Evolutionary conservation across 305 asterid genomes (phyloP).

Genomic region (Fraxinus paxiana): DNA sequence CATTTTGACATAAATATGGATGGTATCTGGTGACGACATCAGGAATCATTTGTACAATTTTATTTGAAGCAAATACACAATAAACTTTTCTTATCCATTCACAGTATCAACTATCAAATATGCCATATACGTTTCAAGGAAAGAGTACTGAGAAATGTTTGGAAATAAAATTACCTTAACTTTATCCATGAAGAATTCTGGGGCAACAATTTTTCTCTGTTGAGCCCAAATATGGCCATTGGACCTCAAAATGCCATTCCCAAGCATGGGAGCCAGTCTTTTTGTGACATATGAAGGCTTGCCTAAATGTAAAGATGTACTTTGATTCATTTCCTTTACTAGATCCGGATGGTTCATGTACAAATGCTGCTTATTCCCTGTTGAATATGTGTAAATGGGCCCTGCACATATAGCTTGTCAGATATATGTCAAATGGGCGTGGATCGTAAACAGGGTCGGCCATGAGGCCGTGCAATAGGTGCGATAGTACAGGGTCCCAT

Average conservation of each 20-base stretch:
- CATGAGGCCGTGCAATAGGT: background rate
- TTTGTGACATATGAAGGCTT: slow-evolving; percentile 74
- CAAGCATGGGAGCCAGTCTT: slow-evolving; percentile 81
- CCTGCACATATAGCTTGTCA: slow-evolving; percentile 37
- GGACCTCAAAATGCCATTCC: slow-evolving; percentile 78
- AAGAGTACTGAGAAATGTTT: background rate
- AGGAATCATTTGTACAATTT: background rate
- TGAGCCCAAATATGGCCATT: slow-evolving; percentile 69
- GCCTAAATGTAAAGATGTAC: slow-evolving; percentile 45
- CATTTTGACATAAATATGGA: background rate
- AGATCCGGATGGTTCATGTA: slow-evolving; percentile 63
- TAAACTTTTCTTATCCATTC: background rate
- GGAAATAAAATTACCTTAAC: slow-evolving; percentile 55
- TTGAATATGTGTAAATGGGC: slow-evolving; percentile 57
- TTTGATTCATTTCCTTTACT: slow-evolving; percentile 71
- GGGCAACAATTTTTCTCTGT: slow-evolving; percentile 76
- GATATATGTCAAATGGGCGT: background rate
- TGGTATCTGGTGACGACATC: too few relatives aligned
- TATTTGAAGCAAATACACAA: background rate
- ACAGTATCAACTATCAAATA: background rate
- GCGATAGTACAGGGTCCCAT: background rate
- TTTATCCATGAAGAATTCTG: slow-evolving; percentile 69
- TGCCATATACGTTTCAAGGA: background rate
- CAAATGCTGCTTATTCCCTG: slow-evolving; percentile 73
- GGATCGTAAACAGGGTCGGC: background rate